Evolutionary conservation across 2,329 filamentous ascomycete species (phyloP).

Genomic region (Chrysoporthe puriensis): DNA sequence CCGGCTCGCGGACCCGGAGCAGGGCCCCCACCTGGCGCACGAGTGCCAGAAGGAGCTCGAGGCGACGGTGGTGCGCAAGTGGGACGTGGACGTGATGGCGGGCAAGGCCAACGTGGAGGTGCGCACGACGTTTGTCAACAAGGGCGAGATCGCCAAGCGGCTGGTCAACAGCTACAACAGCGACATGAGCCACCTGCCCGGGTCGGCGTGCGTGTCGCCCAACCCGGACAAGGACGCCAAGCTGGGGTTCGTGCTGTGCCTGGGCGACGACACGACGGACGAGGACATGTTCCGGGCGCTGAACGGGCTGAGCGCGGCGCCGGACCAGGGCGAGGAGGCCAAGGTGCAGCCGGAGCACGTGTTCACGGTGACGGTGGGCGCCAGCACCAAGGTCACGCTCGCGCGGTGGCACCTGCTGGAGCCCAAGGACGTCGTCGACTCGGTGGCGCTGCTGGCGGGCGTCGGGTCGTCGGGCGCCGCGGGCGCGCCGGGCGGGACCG

Average conservation of each 20-base stretch:
- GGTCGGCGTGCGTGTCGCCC: conserved; percentile 33
- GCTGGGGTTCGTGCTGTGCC: conserved; percentile 85
- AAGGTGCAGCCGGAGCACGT: conserved; percentile 67
- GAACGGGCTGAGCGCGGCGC: conserved; percentile 53
- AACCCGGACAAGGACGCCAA: conserved; percentile 47
- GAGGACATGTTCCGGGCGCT: conserved; percentile 95
- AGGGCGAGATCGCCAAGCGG: conserved; percentile 89
- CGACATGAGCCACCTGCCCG: conserved; percentile 37
- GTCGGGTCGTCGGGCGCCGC: conserved; percentile 39
- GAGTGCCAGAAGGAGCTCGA: conserved; percentile 85
- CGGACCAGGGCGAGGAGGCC: conserved; percentile 60
- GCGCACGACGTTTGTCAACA: conserved; percentile 96
- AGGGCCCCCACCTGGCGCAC: conserved; percentile 76
- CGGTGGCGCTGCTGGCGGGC: conserved; percentile 58
- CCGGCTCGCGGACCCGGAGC: conserved; percentile 84
- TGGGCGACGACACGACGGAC: conserved; percentile 96
- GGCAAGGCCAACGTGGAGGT: conserved; percentile 98
- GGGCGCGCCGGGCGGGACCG: conserved; percentile 39
- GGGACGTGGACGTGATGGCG: conserved; percentile 94
- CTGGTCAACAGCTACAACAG: conserved; percentile 75
- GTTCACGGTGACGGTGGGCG: conserved; percentile 90
- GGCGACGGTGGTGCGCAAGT: conserved; percentile 73
- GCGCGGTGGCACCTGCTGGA: conserved; percentile 90
- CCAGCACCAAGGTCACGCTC: conserved; percentile 87
- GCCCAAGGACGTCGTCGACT: conserved; percentile 83